Percentiles rank a stretch among this genome's conserved stretches.
Evolutionary conservation across 1,284 basidiomycete species (phyloP).

Genomic region (Xanthoconium separans): DNA sequence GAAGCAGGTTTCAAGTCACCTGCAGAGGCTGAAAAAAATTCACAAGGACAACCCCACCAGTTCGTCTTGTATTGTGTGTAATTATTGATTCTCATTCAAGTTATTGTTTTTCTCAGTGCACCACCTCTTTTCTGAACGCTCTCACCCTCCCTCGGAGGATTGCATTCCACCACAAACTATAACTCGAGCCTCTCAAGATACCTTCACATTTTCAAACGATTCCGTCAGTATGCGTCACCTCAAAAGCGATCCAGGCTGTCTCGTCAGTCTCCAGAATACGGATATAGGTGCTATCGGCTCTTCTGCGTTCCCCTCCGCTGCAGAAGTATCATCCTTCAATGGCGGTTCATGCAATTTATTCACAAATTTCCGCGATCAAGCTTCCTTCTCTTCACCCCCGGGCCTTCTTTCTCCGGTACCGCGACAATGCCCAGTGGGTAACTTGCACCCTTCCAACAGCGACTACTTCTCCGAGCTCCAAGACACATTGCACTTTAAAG

Average conservation of each 20-base stretch:
- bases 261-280: slow-evolving; percentile 8
- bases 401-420: slow-evolving; percentile 7
- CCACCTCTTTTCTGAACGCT: slow-evolving; percentile 28
- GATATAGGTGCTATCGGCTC: background rate
- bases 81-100: background rate
- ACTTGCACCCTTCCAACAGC: slow-evolving; percentile 1
- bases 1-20: slow-evolving; percentile 34
- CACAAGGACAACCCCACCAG: slow-evolving; percentile 31
- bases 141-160: slow-evolving; percentile 15
- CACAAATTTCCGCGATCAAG: slow-evolving; percentile 7
- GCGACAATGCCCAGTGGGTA: slow-evolving; percentile 8
- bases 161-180: slow-evolving; percentile 2
- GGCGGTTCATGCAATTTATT: slow-evolving; percentile 2
- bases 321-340: slow-evolving; percentile 6
- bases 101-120: slow-evolving; percentile 15
- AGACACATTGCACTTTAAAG: slow-evolving; percentile 16
- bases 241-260: slow-evolving; percentile 18
- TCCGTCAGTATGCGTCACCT: slow-evolving; percentile 10
- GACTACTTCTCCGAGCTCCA: slow-evolving; percentile 18
- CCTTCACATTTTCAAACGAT: slow-evolving; percentile 1
- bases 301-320: slow-evolving; percentile 6
- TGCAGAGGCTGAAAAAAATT: slow-evolving; percentile 33
- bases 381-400: slow-evolving; percentile 5
- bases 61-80: slow-evolving; percentile 13
- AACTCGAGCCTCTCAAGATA: slow-evolving; percentile 14